Evolutionary conservation across 1,284 basidiomycete genomes (phyloP).

Genomic region (Phellopilus nigrolimitatus): DNA sequence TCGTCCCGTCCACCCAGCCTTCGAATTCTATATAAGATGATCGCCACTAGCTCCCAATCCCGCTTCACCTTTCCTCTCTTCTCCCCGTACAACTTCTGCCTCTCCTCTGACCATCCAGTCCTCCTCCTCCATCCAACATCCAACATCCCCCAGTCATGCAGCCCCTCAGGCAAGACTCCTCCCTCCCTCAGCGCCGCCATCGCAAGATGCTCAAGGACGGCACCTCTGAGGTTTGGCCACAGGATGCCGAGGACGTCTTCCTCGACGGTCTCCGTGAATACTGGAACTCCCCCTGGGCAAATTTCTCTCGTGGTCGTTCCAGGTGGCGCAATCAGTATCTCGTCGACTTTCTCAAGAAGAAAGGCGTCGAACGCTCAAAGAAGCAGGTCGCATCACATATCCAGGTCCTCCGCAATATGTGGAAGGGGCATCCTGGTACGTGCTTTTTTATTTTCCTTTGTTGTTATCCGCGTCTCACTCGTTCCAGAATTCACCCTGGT

Average conservation of each 20-base stretch:
- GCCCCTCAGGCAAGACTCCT: conserved; percentile 28
- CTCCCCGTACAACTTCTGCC: conserved; percentile 26
- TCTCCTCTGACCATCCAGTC: conserved; percentile 22
- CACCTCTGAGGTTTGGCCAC: conserved; percentile 76
- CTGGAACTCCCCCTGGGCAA: conserved; percentile 74
- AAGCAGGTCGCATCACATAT: conserved; percentile 83
- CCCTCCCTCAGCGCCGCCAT: conserved; percentile 78
- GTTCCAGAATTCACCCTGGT: conserved; percentile 56
- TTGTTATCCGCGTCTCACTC: conserved; percentile 20
- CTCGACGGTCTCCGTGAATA: conserved; percentile 73
- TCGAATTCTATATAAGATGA: not conserved
- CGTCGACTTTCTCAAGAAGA: conserved; percentile 66
- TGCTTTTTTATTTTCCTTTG: conserved; percentile 16
- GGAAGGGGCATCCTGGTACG: conserved; percentile 72
- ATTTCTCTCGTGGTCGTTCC: conserved; percentile 68
- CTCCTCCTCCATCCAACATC: conserved; percentile 23
- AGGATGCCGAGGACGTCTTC: conserved; percentile 66
- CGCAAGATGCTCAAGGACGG: conserved; percentile 79
- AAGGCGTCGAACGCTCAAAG: conserved; percentile 65
- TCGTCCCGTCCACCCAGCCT: too few species aligned
- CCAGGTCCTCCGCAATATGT: conserved; percentile 79
- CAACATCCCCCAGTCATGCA: conserved; percentile 23
- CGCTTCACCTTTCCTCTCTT: not conserved
- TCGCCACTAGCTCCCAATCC: not conserved
- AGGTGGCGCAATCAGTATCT: conserved; percentile 79